A percentile compares a stretch with the other conserved stretches of the same genome.
Evolutionary conservation across 2,329 filamentous ascomycete genomes (phyloP).

Genomic region (Lomentospora prolificans): DNA sequence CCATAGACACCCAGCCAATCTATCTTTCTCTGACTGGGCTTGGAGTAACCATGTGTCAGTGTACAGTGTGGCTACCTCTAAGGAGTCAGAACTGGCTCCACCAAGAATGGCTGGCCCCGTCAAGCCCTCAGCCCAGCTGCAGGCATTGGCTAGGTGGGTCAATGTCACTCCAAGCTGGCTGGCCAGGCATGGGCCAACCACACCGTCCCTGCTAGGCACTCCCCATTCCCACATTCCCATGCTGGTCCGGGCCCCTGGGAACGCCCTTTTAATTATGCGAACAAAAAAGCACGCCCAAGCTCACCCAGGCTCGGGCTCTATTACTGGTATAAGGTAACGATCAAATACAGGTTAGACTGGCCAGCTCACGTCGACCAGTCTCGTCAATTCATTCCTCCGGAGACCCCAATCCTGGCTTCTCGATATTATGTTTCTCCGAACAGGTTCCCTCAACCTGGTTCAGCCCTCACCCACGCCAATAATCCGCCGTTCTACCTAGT

Average conservation of each 20-base stretch:
- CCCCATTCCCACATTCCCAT: not conserved
- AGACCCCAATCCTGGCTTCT: not conserved
- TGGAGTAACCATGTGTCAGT: too few relatives aligned
- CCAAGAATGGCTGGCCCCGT: too few relatives aligned
- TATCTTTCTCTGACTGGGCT: too few relatives aligned
- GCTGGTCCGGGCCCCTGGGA: not conserved
- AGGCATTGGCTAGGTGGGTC: too few relatives aligned
- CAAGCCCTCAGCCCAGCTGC: too few relatives aligned
- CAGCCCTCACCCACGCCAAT: not conserved
- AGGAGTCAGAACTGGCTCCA: too few relatives aligned
- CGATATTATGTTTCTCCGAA: not conserved
- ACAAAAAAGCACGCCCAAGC: not conserved
- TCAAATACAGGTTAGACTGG: not conserved
- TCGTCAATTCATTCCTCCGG: not conserved
- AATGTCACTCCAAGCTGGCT: not conserved
- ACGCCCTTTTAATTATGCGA: not conserved
- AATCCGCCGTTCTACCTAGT: not conserved
- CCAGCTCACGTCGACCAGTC: not conserved
- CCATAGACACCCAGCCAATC: too few relatives aligned
- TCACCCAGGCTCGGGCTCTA: not conserved
- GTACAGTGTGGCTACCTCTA: too few relatives aligned
- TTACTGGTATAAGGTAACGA: not conserved
- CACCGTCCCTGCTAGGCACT: not conserved
- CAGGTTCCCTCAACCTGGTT: not conserved
- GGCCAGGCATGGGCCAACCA: not conserved